Evolutionary conservation across 208 protist genomes (phyloP).

Genomic region (Acanthamoeba castellanii): DNA sequence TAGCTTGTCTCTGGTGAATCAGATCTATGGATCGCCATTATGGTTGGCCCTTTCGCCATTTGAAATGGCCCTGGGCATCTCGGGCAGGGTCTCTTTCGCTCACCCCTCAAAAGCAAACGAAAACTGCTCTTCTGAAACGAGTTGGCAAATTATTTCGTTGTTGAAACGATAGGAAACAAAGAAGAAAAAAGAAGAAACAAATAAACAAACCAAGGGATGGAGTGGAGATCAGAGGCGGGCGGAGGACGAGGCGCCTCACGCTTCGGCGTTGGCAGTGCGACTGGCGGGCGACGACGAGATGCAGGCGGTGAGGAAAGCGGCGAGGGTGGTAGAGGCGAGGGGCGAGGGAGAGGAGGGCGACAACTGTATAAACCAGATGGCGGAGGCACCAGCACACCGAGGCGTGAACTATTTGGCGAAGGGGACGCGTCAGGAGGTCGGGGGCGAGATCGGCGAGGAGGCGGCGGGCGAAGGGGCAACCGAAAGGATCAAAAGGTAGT

Average conservation of each 20-base stretch:
- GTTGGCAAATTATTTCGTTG: too few species aligned
- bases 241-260: not conserved
- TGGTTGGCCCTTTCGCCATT: not conserved
- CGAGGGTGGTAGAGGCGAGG: not conserved
- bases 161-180: too few species aligned
- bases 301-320: not conserved
- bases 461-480: not conserved
- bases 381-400: not conserved
- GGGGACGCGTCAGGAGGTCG: not conserved
- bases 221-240: not conserved
- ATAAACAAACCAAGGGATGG: not conserved
- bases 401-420: not conserved
- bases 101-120: not conserved
- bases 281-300: not conserved
- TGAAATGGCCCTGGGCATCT: not conserved
- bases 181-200: not conserved
- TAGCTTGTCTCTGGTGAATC: too few species aligned
- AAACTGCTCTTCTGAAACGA: not conserved
- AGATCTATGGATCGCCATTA: too few species aligned
- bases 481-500: conserved; percentile 6
- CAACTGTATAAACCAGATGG: conserved; percentile 18
- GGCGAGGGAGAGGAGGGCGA: not conserved
- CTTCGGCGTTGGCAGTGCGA: not conserved
- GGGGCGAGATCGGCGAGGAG: conserved; percentile 7
- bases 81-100: not conserved